phyloP scores from a whole-genome alignment of 2,329 filamentous ascomycete species.

The Microdochium bolleyi region DNA sequence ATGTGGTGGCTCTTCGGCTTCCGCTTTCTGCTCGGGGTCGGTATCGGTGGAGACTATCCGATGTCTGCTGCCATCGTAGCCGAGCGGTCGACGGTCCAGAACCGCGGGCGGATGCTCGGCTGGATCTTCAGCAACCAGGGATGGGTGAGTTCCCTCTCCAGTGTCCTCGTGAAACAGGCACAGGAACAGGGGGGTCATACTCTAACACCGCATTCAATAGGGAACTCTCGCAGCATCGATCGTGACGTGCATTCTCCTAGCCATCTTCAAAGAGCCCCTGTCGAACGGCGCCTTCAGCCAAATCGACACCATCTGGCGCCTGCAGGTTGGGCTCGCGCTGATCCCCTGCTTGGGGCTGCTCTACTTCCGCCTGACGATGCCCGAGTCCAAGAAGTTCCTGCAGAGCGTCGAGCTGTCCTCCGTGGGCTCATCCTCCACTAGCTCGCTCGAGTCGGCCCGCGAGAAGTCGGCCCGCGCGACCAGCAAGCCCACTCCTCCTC shows the following conservation, averaged over 20 bases:
- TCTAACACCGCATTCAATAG: too few species aligned
- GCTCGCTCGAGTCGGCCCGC: constrained; percentile 27
- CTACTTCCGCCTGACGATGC: constrained; percentile 61
- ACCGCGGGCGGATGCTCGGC: constrained; percentile 2
- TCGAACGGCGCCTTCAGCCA: constrained; percentile 34
- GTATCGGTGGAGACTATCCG: constrained; percentile 59
- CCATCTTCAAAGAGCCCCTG: constrained; percentile 36
- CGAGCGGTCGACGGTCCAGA: constrained; percentile 1
- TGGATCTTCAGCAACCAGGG: constrained; percentile 3
- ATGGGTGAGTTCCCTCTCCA: not conserved
- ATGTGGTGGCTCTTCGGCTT: constrained; percentile 26
- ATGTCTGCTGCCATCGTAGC: constrained; percentile 53
- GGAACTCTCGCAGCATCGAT: constrained; percentile 1
- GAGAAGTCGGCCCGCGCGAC: not conserved
- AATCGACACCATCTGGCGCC: constrained; percentile 55
- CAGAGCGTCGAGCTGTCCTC: constrained; percentile 17
- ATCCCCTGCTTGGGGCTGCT: constrained; percentile 26
- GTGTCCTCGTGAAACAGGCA: not conserved
- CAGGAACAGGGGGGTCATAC: too few species aligned
- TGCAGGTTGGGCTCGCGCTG: constrained; percentile 55
- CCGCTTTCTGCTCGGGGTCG: constrained; percentile 47
- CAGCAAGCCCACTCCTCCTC: not conserved
- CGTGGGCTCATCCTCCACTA: constrained; percentile 59
- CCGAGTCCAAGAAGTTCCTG: constrained; percentile 51
- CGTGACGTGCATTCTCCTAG: constrained; percentile 30